These are phyloP conservation scores for Cutaneotrichosporon dermatis DNA, from an alignment of 1,284 basidiomycete species.

Conservation along the genomic window DNA sequence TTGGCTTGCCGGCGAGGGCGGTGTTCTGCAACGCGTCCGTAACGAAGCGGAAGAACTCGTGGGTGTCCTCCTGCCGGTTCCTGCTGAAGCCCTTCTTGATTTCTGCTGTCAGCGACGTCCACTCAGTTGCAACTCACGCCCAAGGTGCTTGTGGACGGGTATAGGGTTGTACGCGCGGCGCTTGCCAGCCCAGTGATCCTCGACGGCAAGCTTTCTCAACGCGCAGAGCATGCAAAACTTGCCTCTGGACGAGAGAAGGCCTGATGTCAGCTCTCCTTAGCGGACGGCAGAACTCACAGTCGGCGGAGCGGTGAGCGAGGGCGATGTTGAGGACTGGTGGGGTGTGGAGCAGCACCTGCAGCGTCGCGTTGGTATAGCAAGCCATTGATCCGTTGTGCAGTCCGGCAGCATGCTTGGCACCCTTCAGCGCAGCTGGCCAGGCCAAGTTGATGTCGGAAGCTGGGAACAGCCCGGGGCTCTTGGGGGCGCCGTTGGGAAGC, in stretches of 20 bases:
- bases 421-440: constrained; percentile 31
- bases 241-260: constrained; percentile 15
- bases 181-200: constrained; percentile 30
- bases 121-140: constrained; percentile 55
- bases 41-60: constrained; percentile 94
- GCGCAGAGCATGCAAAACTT: constrained; percentile 74
- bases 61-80: constrained; percentile 95
- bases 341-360: constrained; percentile 92
- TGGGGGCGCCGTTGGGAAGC: not conserved
- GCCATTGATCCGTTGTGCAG: constrained; percentile 91
- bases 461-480: not conserved
- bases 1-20: constrained; percentile 66
- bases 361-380: constrained; percentile 92
- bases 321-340: constrained; percentile 76
- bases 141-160: constrained; percentile 62
- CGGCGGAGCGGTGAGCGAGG: constrained; percentile 54
- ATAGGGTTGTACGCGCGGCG: constrained; percentile 53
- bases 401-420: constrained; percentile 51
- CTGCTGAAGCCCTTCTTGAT: constrained; percentile 87
- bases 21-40: constrained; percentile 87
- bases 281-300: constrained; percentile 35
- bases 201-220: constrained; percentile 51
- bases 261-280: constrained; percentile 5
- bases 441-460: constrained; percentile 20
- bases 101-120: constrained; percentile 51